Percentiles rank a stretch among this genome's conserved stretches.
These are phyloP conservation scores for Phialophora verrucosa DNA, from an alignment of 2,329 filamentous ascomycete genomes.

Conservation along the genomic window DNA sequence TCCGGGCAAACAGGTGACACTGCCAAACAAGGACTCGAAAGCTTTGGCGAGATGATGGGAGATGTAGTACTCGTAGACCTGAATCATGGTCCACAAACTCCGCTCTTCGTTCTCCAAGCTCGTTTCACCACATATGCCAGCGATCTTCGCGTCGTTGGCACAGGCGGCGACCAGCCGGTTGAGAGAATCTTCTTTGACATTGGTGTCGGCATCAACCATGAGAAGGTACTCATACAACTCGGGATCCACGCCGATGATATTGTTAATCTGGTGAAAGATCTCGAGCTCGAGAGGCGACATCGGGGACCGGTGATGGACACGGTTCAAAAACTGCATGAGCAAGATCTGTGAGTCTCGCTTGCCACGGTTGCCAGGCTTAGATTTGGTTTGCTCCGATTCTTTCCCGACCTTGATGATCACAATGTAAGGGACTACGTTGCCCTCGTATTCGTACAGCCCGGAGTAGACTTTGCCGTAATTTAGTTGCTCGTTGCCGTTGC, in stretches of 20 bases:
- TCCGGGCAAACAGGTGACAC: constrained; percentile 97
- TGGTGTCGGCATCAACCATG: constrained; percentile 98
- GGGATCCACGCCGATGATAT: constrained; percentile 96
- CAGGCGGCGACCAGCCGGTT: constrained; percentile 92
- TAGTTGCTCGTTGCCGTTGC: constrained; percentile 84
- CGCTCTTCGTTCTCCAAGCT: constrained; percentile 93
- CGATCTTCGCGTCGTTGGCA: constrained; percentile 92
- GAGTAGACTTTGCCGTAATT: constrained; percentile 99
- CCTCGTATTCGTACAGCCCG: constrained; percentile 95
- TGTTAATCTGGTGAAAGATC: constrained; percentile 99
- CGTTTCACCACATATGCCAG: constrained; percentile 96
- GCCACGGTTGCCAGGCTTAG: constrained; percentile 95
- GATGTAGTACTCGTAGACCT: constrained; percentile 99
- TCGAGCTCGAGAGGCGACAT: constrained; percentile 97
- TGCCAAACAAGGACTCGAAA: constrained; percentile 96
- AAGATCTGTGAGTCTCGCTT: constrained; percentile 98
- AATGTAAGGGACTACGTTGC: constrained; percentile 94
- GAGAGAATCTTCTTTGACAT: constrained; percentile 86
- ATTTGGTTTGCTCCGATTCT: constrained; percentile 86
- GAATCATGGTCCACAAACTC: constrained; percentile 99
- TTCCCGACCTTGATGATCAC: constrained; percentile 98
- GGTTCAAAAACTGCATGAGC: constrained; percentile 96
- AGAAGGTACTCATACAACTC: constrained; percentile 96
- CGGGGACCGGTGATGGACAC: constrained; percentile 88
- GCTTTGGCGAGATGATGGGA: constrained; percentile 96